These are phyloP conservation scores for Parathielavia hyrcaniae DNA, from an alignment of 495 filamentous ascomycete genomes.

Conservation along the genomic window DNA sequence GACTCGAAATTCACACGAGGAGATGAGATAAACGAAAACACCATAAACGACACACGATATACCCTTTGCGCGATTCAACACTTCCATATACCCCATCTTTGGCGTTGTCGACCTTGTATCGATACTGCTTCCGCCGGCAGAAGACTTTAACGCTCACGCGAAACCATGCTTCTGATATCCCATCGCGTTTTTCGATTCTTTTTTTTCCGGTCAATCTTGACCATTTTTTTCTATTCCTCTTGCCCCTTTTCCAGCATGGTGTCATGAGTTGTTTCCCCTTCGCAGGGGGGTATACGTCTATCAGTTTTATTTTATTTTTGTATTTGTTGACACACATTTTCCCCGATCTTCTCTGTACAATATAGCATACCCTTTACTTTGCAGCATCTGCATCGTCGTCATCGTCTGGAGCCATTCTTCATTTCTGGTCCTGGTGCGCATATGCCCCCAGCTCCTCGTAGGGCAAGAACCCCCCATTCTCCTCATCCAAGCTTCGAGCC, in stretches of 20 bases:
- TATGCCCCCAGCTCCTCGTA: neutral
- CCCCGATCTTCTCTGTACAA: constrained; percentile 2
- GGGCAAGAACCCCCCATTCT: too few relatives aligned
- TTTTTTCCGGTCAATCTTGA: constrained; percentile 14
- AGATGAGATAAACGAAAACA: neutral
- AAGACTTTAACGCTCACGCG: constrained; percentile 43
- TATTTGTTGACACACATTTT: constrained; percentile 2
- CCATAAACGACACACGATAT: constrained; percentile 14
- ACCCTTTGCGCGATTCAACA: constrained; percentile 14
- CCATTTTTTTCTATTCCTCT: neutral
- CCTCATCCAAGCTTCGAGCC: too few relatives aligned
- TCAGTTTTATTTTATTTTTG: constrained; percentile 5
- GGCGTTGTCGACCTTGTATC: constrained; percentile 15
- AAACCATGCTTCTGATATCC: neutral
- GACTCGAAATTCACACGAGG: neutral
- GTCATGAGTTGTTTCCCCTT: neutral
- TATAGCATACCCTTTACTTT: neutral
- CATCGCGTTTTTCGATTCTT: neutral
- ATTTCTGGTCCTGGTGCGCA: neutral
- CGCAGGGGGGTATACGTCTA: neutral
- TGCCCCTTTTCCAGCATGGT: neutral
- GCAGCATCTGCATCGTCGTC: neutral
- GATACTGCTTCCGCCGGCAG: constrained; percentile 22
- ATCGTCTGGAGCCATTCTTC: neutral
- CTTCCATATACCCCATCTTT: constrained; percentile 25